A percentile compares a stretch with the other conserved stretches of the same genome.
Conservation (phyloP, 108 stramenopile genomes). For the Skeletonema tropicum region DNA sequence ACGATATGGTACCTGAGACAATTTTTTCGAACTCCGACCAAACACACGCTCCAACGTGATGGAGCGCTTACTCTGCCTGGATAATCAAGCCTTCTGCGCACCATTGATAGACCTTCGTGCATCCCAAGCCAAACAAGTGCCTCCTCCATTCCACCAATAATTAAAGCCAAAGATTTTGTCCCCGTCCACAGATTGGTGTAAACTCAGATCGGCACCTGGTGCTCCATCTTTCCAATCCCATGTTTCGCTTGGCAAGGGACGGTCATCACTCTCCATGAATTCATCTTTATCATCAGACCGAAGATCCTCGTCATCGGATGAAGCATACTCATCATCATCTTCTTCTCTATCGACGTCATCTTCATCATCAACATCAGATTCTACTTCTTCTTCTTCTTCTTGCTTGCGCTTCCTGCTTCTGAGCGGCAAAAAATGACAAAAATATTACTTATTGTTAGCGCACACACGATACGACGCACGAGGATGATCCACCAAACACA, state of each 20-base stretch:
- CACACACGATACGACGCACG: no score
- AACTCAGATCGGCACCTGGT: not conserved
- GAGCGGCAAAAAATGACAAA: no score
- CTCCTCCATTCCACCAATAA: not conserved
- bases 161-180: conserved; percentile 3
- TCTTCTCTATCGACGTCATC: not conserved
- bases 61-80: not conserved
- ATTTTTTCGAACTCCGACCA: not conserved
- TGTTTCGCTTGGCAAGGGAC: no score
- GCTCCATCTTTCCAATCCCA: no score
- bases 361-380: not conserved
- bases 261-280: not conserved
- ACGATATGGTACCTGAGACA: conserved; percentile 28
- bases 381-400: not conserved
- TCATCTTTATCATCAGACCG: not conserved
- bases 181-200: conserved; percentile 8
- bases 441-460: no score
- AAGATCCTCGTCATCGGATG: not conserved
- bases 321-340: not conserved
- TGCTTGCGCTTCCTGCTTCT: not conserved
- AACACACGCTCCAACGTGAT: not conserved
- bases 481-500: no score
- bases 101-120: not conserved
- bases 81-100: not conserved
- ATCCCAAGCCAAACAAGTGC: not conserved